These are phyloP conservation scores for Monosporascus sp. DNA, from an alignment of 2,329 filamentous ascomycete species.

Conservation along the genomic window DNA sequence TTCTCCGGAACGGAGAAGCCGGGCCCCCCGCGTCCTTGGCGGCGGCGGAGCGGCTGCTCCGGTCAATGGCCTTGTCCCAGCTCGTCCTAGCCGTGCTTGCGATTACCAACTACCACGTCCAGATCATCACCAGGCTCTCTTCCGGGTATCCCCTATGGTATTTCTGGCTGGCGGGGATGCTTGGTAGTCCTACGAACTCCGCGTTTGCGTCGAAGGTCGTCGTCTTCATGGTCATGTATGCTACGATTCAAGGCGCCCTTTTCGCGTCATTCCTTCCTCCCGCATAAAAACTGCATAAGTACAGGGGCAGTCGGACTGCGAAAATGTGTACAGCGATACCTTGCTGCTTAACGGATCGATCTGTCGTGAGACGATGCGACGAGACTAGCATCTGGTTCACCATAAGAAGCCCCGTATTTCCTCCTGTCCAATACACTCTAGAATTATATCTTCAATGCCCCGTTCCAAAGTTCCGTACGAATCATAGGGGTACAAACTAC, in stretches of 20 bases:
- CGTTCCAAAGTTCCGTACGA: no score
- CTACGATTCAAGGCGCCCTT: constrained; percentile 71
- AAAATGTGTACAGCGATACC: no score
- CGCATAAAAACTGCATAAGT: constrained; percentile 45
- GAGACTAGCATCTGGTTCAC: no score
- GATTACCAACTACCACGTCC: constrained; percentile 80
- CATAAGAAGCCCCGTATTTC: no score
- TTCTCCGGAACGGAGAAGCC: background rate
- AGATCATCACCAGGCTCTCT: constrained; percentile 85
- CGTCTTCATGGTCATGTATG: constrained; percentile 75
- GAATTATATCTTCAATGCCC: no score
- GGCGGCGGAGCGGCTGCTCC: constrained; percentile 29
- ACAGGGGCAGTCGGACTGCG: no score
- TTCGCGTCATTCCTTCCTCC: constrained; percentile 91
- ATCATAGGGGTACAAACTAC: no score
- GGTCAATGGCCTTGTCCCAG: constrained; percentile 66
- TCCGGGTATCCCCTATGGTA: constrained; percentile 91
- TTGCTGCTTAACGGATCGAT: no score
- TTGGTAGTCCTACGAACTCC: constrained; percentile 29
- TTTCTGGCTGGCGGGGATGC: constrained; percentile 61
- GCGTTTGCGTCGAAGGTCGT: constrained; percentile 38
- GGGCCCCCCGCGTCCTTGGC: background rate
- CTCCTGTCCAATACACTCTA: no score
- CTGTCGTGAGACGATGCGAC: no score
- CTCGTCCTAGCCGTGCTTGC: constrained; percentile 65